Evolutionary conservation across 2,329 filamentous ascomycete species (phyloP), one percentile per base, ranked within the genome.

Genomic region (Colletotrichum siamense): DNA sequence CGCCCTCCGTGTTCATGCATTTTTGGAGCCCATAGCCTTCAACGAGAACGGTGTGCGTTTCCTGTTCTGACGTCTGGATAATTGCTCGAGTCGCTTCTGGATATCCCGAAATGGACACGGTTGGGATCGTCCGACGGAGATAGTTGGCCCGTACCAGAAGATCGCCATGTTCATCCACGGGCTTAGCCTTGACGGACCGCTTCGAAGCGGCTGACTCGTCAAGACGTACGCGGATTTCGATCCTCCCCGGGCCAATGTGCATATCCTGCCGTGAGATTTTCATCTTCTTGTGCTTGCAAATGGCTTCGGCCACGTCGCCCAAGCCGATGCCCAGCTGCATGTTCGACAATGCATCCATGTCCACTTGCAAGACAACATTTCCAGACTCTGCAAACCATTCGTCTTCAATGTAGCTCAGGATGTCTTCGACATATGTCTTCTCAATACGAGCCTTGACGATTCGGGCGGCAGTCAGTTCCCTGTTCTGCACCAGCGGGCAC

Each of bases 391-490:
- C 90, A n/a, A 94, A 93, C 95, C 96, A 99, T 78, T 95, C 94
- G 79, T 98, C 96, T 81, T 98, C 95, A 36, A 98, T 91, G 80
- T 92, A 97, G 65, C 91, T 90, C 75, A 98, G 92, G 59, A 94
- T 89, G 81, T 99, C 97, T 22, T 93, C 92, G 15, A 99, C 88
- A 81, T 93, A 98, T 0, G 96, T 98, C 89, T 98, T 98, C 84
- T 99, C 96, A 73, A 99, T 98, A 62, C 96, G 93, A 18, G 94
- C 95, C 85, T 99, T 98, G 79, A 98, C 96, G 55, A 98, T 93
- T 36, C 94, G 93, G n/a, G 96, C 97, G 3, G 94, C 95, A 79
- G 93, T 91, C 71, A 97, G 92, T 79, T 94, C 91, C 71, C 91
- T 88, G 76, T 93, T 92, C 82, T 96, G 97, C 78, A 95, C 90